Evolutionary conservation across 768 basidiomycete genomes (phyloP), one percentile per base, ranked within the genome.

Genomic region (Suillus hirtellus): DNA sequence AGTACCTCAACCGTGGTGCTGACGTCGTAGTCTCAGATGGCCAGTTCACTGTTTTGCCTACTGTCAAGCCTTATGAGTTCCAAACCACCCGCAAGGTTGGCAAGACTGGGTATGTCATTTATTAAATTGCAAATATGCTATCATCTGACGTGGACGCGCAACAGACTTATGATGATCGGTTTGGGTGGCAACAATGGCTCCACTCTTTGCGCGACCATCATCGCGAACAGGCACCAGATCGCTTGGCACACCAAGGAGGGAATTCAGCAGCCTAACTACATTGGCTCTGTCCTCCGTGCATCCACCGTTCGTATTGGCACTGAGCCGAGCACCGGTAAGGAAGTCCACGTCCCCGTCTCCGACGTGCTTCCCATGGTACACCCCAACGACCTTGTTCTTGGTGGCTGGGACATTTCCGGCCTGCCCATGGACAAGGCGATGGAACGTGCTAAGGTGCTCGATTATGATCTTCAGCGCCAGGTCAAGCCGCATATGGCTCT

Each of bases 331-430:
- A 88, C 88, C 3, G 91, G 90, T 69, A 93, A 94, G 79, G 97
- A 99, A 71, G 86, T 99, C 67, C 84, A 95, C 71, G 89, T 96
- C 65, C 97, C 97, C 19, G 80, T 99, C 71, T 92, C 89, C 11
- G 95, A 96, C 71, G 86, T 98, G 65, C 84, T 97, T 49, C 96
- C 96, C 55, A 97, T 96, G 93, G 95, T 96, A 55, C 95, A 99
- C 79, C 96, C 96, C 58, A 96, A 97, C 72, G 97, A 98, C 78
- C 89, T 98, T 71, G 93, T 97, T 68, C 86, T 99, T 66, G 94
- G 97, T 56, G 96, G 97, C 21, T 99, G 96, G 97, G 97, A 99
- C 72, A 99, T 99, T 72, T 97, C 95, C 49, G 85, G 89, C 49
- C 49, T 87, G 44, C 76, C 87, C 47, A 85, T 99, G 80, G 95